A percentile compares a stretch with the other conserved stretches of the same genome.
Evolutionary conservation across 805 yeast species (phyloP).

Genomic region (Torulaspora franciscae): DNA sequence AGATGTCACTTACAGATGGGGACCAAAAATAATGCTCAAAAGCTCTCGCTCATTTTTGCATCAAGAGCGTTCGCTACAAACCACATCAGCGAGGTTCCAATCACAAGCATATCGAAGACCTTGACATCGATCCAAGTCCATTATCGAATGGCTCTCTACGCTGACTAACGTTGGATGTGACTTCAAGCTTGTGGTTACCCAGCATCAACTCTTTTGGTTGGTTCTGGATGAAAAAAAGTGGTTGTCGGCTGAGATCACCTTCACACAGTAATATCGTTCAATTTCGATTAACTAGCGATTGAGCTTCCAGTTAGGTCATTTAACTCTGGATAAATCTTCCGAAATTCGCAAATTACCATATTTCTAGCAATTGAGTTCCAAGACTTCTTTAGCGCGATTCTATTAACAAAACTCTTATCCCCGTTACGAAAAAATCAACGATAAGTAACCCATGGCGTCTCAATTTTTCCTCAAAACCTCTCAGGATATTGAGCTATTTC

Average conservation of each 20-base stretch:
- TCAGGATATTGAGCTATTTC: constrained; percentile 34
- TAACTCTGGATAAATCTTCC: not conserved
- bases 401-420: not conserved
- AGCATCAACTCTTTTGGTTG: not conserved
- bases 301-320: not conserved
- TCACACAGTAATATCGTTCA: not conserved
- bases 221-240: constrained; percentile 2
- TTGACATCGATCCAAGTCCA: not conserved
- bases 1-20: too few species aligned
- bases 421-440: not conserved
- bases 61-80: too few species aligned
- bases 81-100: too few species aligned
- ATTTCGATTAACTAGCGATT: not conserved
- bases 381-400: not conserved
- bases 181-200: not conserved
- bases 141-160: not conserved
- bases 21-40: too few species aligned
- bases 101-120: not conserved
- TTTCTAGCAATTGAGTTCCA: not conserved
- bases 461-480: constrained; percentile 35
- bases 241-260: not conserved
- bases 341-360: not conserved
- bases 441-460: constrained; percentile 28
- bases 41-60: too few species aligned
- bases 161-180: not conserved